These are phyloP conservation scores for Dacryopinax spathularia DNA, from an alignment of 768 basidiomycete species.

Conservation along the genomic window DNA sequence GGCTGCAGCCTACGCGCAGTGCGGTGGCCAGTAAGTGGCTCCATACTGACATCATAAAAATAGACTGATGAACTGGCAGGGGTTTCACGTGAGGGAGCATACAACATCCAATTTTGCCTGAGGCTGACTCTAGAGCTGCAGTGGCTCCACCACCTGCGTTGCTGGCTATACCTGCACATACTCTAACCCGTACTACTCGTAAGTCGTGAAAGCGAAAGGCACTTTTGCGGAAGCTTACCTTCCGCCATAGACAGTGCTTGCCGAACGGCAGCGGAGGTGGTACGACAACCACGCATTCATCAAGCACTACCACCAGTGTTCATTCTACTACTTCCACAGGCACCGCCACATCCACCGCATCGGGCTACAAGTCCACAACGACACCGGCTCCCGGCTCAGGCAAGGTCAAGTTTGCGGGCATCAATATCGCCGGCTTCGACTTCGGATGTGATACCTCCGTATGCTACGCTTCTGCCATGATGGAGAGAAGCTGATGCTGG, in stretches of 20 bases:
- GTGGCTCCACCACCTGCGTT: constrained; percentile 27
- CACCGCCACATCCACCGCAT: constrained; percentile 13
- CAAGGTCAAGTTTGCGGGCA: constrained; percentile 28
- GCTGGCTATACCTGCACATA: constrained; percentile 22
- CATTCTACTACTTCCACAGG: constrained; percentile 16
- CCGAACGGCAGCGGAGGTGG: constrained; percentile 18
- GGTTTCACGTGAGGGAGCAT: not conserved
- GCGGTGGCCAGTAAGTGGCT: constrained; percentile 6
- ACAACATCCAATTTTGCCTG: not conserved
- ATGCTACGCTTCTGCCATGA: not conserved
- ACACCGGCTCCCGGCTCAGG: constrained; percentile 17
- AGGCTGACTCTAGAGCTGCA: constrained; percentile 20
- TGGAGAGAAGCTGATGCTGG: constrained; percentile 23
- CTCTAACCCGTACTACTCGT: constrained; percentile 19
- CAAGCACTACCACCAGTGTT: not conserved
- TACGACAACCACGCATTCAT: not conserved
- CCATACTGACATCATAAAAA: not conserved
- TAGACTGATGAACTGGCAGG: not conserved
- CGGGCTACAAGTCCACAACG: constrained; percentile 2
- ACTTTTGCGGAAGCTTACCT: not conserved
- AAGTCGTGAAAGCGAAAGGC: constrained; percentile 7
- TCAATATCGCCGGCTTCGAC: constrained; percentile 45
- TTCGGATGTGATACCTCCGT: constrained; percentile 33
- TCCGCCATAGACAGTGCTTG: constrained; percentile 20
- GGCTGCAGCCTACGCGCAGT: constrained; percentile 8